Conservation (phyloP, 768 basidiomycete genomes). For the Strobilomyces echinocephalus region DNA sequence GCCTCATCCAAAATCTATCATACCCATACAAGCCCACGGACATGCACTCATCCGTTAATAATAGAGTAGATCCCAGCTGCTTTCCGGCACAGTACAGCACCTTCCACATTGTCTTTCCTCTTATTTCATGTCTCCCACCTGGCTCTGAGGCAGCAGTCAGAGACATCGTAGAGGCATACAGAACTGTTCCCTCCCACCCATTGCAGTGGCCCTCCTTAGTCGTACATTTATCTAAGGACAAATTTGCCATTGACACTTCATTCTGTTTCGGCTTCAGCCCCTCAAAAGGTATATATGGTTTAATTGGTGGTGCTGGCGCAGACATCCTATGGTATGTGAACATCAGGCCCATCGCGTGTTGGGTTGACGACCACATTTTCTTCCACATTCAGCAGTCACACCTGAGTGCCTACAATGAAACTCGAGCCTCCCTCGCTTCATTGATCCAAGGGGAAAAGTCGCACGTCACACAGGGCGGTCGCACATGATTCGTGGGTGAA, state of each 20-base stretch:
- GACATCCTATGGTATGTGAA: conserved; percentile 14
- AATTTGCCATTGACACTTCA: conserved; percentile 14
- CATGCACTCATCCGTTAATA: neutral
- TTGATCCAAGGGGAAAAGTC: neutral
- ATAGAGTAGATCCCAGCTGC: neutral
- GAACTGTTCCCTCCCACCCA: neutral
- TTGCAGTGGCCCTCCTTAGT: conserved; percentile 32
- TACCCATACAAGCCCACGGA: neutral
- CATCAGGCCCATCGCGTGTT: conserved; percentile 18
- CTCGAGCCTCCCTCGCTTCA: neutral
- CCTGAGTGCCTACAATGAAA: neutral
- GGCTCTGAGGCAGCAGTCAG: neutral
- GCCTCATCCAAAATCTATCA: neutral
- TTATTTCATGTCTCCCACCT: neutral
- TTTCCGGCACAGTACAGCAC: neutral
- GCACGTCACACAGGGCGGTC: neutral
- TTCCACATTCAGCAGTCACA: neutral
- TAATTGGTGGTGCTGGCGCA: conserved; percentile 18
- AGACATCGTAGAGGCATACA: neutral
- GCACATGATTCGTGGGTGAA: neutral
- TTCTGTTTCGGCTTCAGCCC: conserved; percentile 26
- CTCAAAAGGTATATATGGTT: conserved; percentile 25
- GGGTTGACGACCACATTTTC: conserved; percentile 35
- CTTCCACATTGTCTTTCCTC: neutral
- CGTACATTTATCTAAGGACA: conserved; percentile 8